These are phyloP conservation scores for Calonectria naviculata DNA, from an alignment of 2,329 filamentous ascomycete species.

Conservation along the genomic window DNA sequence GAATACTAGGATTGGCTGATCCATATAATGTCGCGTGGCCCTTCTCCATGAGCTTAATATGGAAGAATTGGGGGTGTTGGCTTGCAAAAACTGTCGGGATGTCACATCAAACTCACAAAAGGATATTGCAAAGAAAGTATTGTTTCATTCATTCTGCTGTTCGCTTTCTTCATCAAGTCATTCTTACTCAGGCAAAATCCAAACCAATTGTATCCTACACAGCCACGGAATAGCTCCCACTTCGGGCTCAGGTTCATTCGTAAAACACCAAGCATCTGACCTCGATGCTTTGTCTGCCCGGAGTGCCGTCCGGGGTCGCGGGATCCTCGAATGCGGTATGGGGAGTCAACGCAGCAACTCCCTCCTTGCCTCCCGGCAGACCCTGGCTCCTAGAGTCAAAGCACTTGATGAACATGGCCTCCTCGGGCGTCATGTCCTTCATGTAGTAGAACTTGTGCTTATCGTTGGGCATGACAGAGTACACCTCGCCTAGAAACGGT, in stretches of 20 bases:
- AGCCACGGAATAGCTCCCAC: not conserved
- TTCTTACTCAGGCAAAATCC: not conserved
- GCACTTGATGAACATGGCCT: constrained; percentile 43
- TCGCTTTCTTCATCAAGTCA: not conserved
- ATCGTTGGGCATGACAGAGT: constrained; percentile 31
- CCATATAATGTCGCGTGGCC: not conserved
- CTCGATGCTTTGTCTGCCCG: constrained; percentile 39
- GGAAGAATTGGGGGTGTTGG: not conserved
- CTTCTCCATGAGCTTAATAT: not conserved
- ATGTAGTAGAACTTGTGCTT: constrained; percentile 39
- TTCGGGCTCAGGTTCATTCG: not conserved
- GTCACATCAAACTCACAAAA: not conserved
- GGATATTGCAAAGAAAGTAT: no score
- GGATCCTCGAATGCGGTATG: constrained; percentile 41
- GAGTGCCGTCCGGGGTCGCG: constrained; percentile 30
- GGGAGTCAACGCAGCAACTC: constrained; percentile 35
- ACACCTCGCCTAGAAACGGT: constrained; percentile 24
- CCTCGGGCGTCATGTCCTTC: constrained; percentile 41
- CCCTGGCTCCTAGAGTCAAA: constrained; percentile 40
- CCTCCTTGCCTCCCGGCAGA: constrained; percentile 29
- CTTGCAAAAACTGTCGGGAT: no score
- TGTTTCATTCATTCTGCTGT: not conserved
- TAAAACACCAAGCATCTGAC: constrained; percentile 41
- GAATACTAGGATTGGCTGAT: not conserved
- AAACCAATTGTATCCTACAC: not conserved